Base-by-base conservation (phyloP, 805 yeast species). In the Torulaspora quercuum region DNA sequence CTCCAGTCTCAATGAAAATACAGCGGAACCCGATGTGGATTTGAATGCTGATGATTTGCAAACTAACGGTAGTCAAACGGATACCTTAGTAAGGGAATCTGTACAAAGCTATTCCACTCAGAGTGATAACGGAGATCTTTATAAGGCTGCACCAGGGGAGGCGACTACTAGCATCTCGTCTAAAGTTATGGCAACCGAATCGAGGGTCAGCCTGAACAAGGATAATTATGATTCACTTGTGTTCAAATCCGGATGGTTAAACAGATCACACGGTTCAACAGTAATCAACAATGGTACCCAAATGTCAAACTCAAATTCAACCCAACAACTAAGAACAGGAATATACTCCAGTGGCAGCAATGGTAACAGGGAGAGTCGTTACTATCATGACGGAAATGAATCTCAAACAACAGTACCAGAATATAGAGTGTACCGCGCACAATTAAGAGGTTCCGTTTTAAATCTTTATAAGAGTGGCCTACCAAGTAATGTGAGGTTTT, bases 361-460 rank as follows among this genome's bases (percentile, higher is more conserved):
- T 9, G 38, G 20, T 9, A 38, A 48, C 35, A 48, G 59, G 25
- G 60, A 57, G 24, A 57, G 60, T 34, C 49, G 53, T 38, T 28
- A 53, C 4, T 55, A 48, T 20, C 28, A 48, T 11, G 39, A 37
- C 13, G 37, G 41, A 11, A 7, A 44, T 7, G 50, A 40, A 11
- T 22, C 46, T 1, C 54, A 44, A 29, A 35, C 46, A 7, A 28
- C 47, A 11, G 49, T 56, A 3, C 61, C 61, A 3, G 61, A 59
- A 21, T 60, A 56, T 37, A 51, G 72, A 41, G 57, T 85, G 20
- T 75, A 67, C 39, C 68, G 81, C 33, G 87, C 82, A 0, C 85
- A 79, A 50, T 63, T 88, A 39, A 75, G 71, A 49, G 95, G 95
- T 12, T 75, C 88, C 2, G 66, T 68, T 27, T 61, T 88, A 35